Base-by-base conservation (phyloP, 2,329 filamentous ascomycete genomes). In the Paecilomyces sp. region DNA sequence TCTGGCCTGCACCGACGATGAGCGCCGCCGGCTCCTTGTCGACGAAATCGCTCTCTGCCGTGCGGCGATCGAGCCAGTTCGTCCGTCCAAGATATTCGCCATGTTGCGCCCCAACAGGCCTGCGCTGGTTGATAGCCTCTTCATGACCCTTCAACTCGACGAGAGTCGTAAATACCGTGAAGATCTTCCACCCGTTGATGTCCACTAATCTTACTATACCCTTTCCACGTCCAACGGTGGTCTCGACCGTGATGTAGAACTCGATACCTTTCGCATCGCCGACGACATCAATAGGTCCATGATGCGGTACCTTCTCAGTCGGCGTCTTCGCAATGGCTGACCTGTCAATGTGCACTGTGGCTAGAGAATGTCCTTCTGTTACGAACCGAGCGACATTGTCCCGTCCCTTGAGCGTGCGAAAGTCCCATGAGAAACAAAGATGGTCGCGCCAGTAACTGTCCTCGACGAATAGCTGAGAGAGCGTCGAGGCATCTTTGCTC, bases 1-100 rank as follows among this genome's bases (percentile, higher is more conserved):
- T 80, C 67, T 88, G 86, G 0, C 86, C 85, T 78, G 61, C 75
- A 84, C 85, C 85, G 33, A 90, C 70, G 18, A 90, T 80, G 3
- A 90, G 61, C 0, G 89, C 86, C 0, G 76, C 73, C 0, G 87
- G 87, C 2, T 86, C 78, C 8, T 77, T 77, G 0, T 71, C 75
- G 30, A 81, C 76, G 58, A 83, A 84, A 1, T 84, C 77, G 0
- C 67, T 67, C 25, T 84, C 81, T 0, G 74, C 72, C 1, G 68
- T 74, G 11, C 85, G 78, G 55, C 76, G 77, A 61, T 88, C 83
- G 3, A 79, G 73, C 83, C 86, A 89, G 65, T 88, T 89, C 67
- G 81, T 82, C 0, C 82, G 74, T 1, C 77, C 80, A 0, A 72
- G 69, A 57, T 79, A 77, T 3, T 74, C 79, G 0, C 83, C 84